Evolutionary conservation across 2,329 filamentous ascomycete species (phyloP), one percentile per base, ranked within the genome.

Genomic region (Fusarium setosum): DNA sequence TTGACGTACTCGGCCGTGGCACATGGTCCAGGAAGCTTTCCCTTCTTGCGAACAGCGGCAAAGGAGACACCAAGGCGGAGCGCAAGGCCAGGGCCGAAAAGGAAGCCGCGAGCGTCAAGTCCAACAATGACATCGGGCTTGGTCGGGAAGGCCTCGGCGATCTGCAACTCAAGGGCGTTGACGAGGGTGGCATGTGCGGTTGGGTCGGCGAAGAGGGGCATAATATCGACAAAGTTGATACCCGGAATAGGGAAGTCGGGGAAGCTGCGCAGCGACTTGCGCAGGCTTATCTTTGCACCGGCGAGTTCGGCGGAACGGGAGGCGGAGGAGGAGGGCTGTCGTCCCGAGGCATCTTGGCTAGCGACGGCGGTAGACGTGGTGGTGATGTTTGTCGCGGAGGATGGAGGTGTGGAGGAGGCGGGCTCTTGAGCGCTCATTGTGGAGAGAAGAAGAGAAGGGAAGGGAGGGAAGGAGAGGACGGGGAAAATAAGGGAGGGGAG

Each of bases 211-310:
- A 99, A 98, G 76, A 98, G 90, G 63, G 96, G 96, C 80, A 99
- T 90, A 81, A 99, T 98, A 78, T 99, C 96, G 83, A 97, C 93
- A 81, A 99, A 99, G 74, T 97, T 86, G 76, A 99, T 95, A 78
- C 96, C 95, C 42, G 92, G 90, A 69, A 91, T 90, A 60, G 95
- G 95, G 83, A 97, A 98, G 84, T 98, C 93, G 74, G 90, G 88
- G 82, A 93, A 97, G 79, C 94, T 90, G 80, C 92, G 92, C 72
- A 98, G 88, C 61, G 91, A 88, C 70, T 82, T 80, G 76, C 89
- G 81, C 85, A 84, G 94, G 86, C 81, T 91, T 86, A 89, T 82
- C 86, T 89, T 87, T 85, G 84, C 84, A 88, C 86, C 72, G 86
- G 86, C 78, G 86, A 88, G 85, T 88, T 88, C 80, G 86, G 86